Base-by-base conservation (phyloP, 83 land plant species). In the Diphasiastrum complanatum region DNA sequence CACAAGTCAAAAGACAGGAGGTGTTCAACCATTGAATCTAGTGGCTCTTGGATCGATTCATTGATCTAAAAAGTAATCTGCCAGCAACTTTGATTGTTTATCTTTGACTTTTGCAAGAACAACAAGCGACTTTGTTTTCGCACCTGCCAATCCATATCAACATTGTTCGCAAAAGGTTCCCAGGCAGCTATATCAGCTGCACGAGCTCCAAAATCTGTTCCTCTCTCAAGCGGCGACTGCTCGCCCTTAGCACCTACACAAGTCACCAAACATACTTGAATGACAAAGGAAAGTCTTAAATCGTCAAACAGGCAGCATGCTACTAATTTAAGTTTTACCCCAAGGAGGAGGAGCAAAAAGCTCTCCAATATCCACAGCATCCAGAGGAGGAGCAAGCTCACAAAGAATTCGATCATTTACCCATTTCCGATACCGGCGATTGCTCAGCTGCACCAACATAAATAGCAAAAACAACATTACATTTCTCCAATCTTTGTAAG, bases 341-440 rank as follows among this genome's bases (percentile, higher is more conserved):
- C 87, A 93, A 19, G 99, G 99, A 58, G 99, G 99, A 20, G 99
- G 99, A 57, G 96, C 84, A 82, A 93, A 93, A 20, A 93, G 80
- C 28, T 84, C 85, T 63, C 89, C 93, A 56, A 93, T 85, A 67
- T 89, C 99, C 18, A 80, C 79, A 31, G 76, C 91, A 78, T 76
- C 71, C 54, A 93, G 41, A 1, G 89, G 85, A 5, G 99, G 99
- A 78, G 93, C 96, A 78, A 93, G 91, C 69, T 89, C 96, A 58
- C 86, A 67, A 58, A 93, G 73, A 41, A 89, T 47, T 12, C 88
- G 78, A 63, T 93, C 96, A 83, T 93, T 93, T 48, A 83, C 59
- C 96, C 88, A 85, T 66, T 92, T 86, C 14, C 92, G 82, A 36
- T 82, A 79, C 25, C 85, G 76, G 14, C 96, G 71, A 50, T 82